Evolutionary conservation across 2,329 filamentous ascomycete genomes (phyloP), one percentile per base, ranked within the genome.

Genomic region (Aureobasidium subglaciale): DNA sequence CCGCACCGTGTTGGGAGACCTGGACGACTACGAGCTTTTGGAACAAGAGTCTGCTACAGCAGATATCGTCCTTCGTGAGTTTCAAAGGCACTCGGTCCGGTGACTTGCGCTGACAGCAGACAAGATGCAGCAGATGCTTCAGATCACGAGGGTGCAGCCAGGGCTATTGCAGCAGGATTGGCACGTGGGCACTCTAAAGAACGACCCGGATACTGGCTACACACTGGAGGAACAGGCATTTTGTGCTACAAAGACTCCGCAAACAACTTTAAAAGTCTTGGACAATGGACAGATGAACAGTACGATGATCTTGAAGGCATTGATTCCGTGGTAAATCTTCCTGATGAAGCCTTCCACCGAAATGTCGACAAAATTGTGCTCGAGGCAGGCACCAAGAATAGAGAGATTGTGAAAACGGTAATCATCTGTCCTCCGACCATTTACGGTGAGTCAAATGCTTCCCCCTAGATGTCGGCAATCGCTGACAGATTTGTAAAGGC

Each of bases 331-430:
- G 71, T 79, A 1, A 74, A 64, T 11, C 63, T 87, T 0, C 83
- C 83, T 0, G 78, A 83, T 63, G 63, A 69, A 0, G 83, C 77
- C 10, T 66, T 77, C 38, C 87, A 90, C 71, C 81, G 85, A 13
- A 75, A 85, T 64, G 80, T 89, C 4, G 87, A 92, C 69, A 80
- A 83, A 66, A 75, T 88, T 32, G 79, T 90, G 13, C 70, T 86
- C 0, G 73, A 69, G 1, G 73, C 78, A 0, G 74, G 71, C 4
- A 40, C 5, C 7, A 40, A 40, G 18, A 67, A 66, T 1, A 67
- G 70, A 57, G 72, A 75, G 4, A 69, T 69, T 0, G 73, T 85
- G 11, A 83, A 80, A 64, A 82, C 81, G 0, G 83, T 77, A n/a
- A 77, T 88, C 22, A 74, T 88, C 1, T 86, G 82, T 60, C 84